These are phyloP conservation scores for Calycina marina DNA, from an alignment of 2,329 filamentous ascomycete species.

Conservation along the genomic window DNA sequence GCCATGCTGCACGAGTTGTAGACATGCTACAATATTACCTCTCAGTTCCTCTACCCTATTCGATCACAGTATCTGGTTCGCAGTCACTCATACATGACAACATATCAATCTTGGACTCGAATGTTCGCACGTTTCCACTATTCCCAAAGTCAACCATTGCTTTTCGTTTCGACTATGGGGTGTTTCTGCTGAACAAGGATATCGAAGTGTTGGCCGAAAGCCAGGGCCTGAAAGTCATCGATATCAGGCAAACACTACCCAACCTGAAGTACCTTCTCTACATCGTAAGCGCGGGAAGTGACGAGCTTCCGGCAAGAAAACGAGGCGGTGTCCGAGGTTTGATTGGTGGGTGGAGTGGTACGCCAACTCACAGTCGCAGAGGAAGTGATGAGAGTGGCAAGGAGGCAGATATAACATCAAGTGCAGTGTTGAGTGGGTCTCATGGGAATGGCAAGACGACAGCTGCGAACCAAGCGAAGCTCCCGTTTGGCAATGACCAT, in stretches of 20 bases:
- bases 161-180: slow-evolving; percentile 90
- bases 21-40: slow-evolving; percentile 73
- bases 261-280: slow-evolving; percentile 91
- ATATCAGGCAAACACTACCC: slow-evolving; percentile 81
- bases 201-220: slow-evolving; percentile 56
- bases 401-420: slow-evolving; percentile 5
- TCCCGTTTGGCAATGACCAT: slow-evolving; percentile 11
- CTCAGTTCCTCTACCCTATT: slow-evolving; percentile 64
- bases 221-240: slow-evolving; percentile 65
- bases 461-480: slow-evolving; percentile 2
- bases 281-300: slow-evolving; percentile 66
- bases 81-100: slow-evolving; percentile 63
- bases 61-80: slow-evolving; percentile 57
- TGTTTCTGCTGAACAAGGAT: slow-evolving; percentile 93
- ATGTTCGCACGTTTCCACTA: slow-evolving; percentile 61
- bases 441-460: slow-evolving; percentile 7
- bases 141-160: slow-evolving; percentile 58
- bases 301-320: slow-evolving; percentile 46
- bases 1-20: slow-evolving; percentile 63
- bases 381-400: slow-evolving; percentile 18
- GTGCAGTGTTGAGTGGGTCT: slow-evolving; percentile 15
- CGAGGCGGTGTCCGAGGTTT: slow-evolving; percentile 45
- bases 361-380: slow-evolving; percentile 15
- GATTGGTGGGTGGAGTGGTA: slow-evolving; percentile 28
- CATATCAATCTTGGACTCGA: slow-evolving; percentile 38